These are phyloP conservation scores for Hypsizygus marmoreus DNA, from an alignment of 768 basidiomycete species.

Conservation along the genomic window DNA sequence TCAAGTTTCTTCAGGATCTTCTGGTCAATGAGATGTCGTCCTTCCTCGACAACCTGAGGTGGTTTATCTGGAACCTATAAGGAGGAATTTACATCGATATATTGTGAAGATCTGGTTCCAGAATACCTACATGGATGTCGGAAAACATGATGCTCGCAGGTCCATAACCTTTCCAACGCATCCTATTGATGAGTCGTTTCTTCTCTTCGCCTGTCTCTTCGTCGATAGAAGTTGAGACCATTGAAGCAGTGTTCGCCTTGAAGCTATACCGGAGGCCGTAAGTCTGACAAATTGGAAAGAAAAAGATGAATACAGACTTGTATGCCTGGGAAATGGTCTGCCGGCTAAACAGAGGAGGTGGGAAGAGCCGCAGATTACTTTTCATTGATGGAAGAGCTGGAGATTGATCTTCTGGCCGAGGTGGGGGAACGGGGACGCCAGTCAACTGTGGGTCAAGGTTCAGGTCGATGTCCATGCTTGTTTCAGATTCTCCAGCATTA, in stretches of 20 bases:
- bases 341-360: constrained; percentile 88
- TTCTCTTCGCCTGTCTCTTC: constrained; percentile 81
- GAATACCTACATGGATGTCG: constrained; percentile 52
- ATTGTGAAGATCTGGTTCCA: not conserved
- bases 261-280: constrained; percentile 47
- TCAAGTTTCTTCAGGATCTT: constrained; percentile 55
- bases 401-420: constrained; percentile 3
- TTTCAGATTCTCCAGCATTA: constrained; percentile 14
- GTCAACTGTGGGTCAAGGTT: constrained; percentile 56
- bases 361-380: constrained; percentile 75
- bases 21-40: constrained; percentile 54
- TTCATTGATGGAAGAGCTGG: constrained; percentile 25
- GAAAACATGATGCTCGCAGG: constrained; percentile 70
- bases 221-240: constrained; percentile 64
- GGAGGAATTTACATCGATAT: not conserved
- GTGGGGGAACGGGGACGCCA: constrained; percentile 19
- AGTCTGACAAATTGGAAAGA: not conserved
- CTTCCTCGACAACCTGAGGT: constrained; percentile 62
- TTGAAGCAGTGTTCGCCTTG: constrained; percentile 76
- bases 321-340: constrained; percentile 80
- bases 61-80: constrained; percentile 68
- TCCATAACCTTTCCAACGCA: constrained; percentile 85
- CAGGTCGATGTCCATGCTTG: constrained; percentile 28
- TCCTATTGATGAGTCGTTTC: constrained; percentile 80
- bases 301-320: constrained; percentile 49